Evolutionary conservation across 495 filamentous ascomycete genomes (phyloP).

Genomic region (Articulospora tetracladia): DNA sequence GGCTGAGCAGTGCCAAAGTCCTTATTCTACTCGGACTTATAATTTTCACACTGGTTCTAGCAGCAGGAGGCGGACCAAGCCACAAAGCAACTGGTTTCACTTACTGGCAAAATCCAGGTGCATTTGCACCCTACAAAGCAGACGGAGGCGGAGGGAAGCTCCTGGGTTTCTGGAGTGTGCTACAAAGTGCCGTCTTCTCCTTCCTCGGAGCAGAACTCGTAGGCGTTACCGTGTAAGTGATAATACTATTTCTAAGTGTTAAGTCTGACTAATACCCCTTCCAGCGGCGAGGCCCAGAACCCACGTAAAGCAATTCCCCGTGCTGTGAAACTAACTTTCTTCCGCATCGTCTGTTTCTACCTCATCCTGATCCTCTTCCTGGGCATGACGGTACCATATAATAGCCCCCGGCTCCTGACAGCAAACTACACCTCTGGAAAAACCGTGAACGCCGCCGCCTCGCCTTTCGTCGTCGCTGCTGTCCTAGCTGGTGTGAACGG

Average conservation of each 20-base stretch:
- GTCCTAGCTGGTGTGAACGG: slow-evolving; percentile 56
- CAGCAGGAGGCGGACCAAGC: slow-evolving; percentile 30
- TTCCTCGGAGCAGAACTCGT: slow-evolving; percentile 84
- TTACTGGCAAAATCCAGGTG: slow-evolving; percentile 66
- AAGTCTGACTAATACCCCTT: too few relatives aligned
- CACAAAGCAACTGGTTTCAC: slow-evolving; percentile 48
- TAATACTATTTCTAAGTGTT: not conserved
- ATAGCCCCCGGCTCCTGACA: slow-evolving; percentile 47
- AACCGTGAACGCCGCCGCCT: slow-evolving; percentile 55
- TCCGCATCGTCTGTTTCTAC: slow-evolving; percentile 69
- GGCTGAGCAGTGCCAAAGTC: slow-evolving; percentile 70
- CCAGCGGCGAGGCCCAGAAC: slow-evolving; percentile 61
- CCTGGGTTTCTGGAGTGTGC: slow-evolving; percentile 70
- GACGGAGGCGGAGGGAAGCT: slow-evolving; percentile 53
- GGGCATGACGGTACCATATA: slow-evolving; percentile 61
- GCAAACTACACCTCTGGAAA: slow-evolving; percentile 39
- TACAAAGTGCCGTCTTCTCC: slow-evolving; percentile 76
- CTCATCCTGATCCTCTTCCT: slow-evolving; percentile 65
- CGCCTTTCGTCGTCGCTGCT: slow-evolving; percentile 63
- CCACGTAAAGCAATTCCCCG: slow-evolving; percentile 64
- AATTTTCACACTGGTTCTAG: slow-evolving; percentile 25
- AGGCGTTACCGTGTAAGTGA: slow-evolving; percentile 59
- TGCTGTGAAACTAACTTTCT: slow-evolving; percentile 67
- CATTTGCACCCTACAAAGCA: slow-evolving; percentile 57
- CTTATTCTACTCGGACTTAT: slow-evolving; percentile 60